Evolutionary conservation across 2,329 filamentous ascomycete genomes (phyloP).

Genomic region (Penicillium occitanis): DNA sequence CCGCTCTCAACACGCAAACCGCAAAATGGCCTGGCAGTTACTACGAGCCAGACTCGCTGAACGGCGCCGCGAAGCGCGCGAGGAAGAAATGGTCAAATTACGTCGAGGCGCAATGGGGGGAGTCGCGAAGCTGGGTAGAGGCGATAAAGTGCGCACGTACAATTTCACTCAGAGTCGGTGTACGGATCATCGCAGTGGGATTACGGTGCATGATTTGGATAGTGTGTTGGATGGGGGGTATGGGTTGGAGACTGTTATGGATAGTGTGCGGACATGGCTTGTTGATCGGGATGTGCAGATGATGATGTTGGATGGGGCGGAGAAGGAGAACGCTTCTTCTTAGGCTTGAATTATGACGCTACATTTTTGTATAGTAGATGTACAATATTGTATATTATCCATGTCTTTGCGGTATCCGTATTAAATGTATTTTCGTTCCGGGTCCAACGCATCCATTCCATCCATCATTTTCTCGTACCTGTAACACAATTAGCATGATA

Average conservation of each 20-base stretch:
- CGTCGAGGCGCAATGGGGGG: constrained; percentile 75
- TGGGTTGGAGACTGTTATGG: constrained; percentile 71
- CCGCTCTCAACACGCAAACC: constrained; percentile 85
- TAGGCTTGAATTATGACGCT: constrained; percentile 13
- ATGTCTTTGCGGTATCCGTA: constrained; percentile 1
- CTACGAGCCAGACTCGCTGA: constrained; percentile 81
- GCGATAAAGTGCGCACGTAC: constrained; percentile 93
- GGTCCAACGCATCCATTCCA: constrained; percentile 74
- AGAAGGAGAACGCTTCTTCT: constrained; percentile 25
- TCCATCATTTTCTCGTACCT: constrained; percentile 95
- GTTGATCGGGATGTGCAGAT: constrained; percentile 71
- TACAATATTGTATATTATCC: constrained; percentile 16
- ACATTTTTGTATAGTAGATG: constrained; percentile 17
- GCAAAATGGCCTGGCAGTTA: constrained; percentile 81
- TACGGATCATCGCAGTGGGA: constrained; percentile 80
- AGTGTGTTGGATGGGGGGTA: constrained; percentile 76
- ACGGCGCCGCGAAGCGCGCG: constrained; percentile 73
- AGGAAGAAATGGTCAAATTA: constrained; percentile 73
- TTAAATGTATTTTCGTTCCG: constrained; percentile 78
- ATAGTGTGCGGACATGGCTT: constrained; percentile 74
- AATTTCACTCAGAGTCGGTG: constrained; percentile 78
- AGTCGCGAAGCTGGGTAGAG: constrained; percentile 76
- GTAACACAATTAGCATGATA: not conserved
- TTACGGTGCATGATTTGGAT: constrained; percentile 76
- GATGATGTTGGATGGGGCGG: constrained; percentile 63